Percentiles rank a stretch among this genome's conserved stretches.
Conservation (phyloP, 768 basidiomycete genomes). For the Leccinum longicurvipes region DNA sequence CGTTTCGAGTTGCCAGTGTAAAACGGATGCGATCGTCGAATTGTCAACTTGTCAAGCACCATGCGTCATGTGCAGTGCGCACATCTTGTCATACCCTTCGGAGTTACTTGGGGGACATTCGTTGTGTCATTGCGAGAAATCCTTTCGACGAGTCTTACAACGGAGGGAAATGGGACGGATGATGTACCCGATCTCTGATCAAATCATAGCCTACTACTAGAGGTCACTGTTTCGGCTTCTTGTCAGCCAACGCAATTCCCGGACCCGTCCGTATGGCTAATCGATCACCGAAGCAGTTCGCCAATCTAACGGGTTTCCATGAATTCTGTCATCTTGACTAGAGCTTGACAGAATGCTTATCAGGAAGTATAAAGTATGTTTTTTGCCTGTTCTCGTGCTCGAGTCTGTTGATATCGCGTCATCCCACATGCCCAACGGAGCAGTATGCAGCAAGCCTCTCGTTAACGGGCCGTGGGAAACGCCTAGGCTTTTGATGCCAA, state of each 20-base stretch:
- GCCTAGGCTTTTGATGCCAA: not conserved
- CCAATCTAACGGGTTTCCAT: not conserved
- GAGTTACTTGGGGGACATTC: not conserved
- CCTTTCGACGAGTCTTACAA: not conserved
- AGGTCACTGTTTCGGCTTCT: no score
- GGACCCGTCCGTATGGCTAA: not conserved
- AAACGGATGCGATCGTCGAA: not conserved
- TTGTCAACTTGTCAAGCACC: no score
- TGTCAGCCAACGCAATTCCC: not conserved
- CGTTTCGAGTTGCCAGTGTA: not conserved
- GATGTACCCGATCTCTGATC: not conserved
- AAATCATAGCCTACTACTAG: no score
- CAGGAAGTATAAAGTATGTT: not conserved
- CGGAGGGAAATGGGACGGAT: not conserved
- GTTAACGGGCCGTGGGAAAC: not conserved
- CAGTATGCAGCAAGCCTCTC: not conserved
- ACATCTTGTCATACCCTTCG: not conserved
- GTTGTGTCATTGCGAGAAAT: not conserved
- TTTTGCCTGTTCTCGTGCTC: not conserved
- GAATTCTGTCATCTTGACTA: not conserved
- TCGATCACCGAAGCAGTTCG: not conserved
- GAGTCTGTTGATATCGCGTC: not conserved
- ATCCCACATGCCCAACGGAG: not conserved
- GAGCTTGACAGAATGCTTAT: not conserved
- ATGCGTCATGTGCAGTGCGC: not conserved